Conservation (phyloP, 306 rosid species). For the Cucumis sativus region DNA sequence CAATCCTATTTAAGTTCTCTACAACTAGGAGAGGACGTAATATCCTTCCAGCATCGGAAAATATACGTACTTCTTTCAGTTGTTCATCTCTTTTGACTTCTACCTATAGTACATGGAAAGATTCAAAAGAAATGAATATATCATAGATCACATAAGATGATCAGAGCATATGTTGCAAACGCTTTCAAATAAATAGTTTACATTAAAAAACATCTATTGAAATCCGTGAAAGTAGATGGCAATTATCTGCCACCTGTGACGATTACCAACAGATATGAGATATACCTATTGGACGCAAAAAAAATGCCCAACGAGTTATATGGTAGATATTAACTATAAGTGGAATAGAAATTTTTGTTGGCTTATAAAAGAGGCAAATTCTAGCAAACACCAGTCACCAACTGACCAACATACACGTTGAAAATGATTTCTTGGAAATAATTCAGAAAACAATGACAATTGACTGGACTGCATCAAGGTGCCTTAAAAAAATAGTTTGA, state of each 20-base stretch:
- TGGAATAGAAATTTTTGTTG: not conserved
- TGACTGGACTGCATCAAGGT: not conserved
- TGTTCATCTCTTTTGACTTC: slow-evolving; percentile 76
- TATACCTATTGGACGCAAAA: not conserved
- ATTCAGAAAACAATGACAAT: not conserved
- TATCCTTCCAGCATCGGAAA: slow-evolving; percentile 90
- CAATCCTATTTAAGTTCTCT: slow-evolving; percentile 45
- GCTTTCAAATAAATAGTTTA: not conserved
- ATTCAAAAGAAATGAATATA: not conserved
- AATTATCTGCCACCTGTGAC: not conserved
- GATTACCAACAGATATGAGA: not conserved
- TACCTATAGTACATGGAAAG: slow-evolving; percentile 33
- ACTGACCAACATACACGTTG: not conserved
- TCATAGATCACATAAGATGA: not conserved
- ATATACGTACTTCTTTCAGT: slow-evolving; percentile 67
- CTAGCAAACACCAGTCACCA: not conserved
- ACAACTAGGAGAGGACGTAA: slow-evolving; percentile 87
- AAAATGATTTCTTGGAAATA: not conserved
- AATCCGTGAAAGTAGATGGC: not conserved
- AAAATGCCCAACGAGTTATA: not conserved
- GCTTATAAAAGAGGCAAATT: not conserved
- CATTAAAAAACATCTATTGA: not conserved
- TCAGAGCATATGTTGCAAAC: not conserved
- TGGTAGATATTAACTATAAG: too few species aligned
- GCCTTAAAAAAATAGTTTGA: not conserved